phyloP scores from a whole-genome alignment of 371 early-diverging fungal species.

The Apophysomyces ossiformis region DNA sequence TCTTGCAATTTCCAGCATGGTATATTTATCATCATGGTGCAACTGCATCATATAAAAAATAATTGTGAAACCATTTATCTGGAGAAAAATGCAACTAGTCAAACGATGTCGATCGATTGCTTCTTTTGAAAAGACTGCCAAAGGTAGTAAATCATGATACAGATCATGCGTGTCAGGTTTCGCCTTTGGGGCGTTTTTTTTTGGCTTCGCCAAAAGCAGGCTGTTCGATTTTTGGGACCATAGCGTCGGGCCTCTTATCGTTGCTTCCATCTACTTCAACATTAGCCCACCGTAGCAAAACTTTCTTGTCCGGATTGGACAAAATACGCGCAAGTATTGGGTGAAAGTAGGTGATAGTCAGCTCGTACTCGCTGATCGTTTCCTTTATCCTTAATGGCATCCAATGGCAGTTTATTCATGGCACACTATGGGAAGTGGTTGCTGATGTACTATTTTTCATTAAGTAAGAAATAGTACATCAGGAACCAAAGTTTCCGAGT shows the following conservation, averaged over 20 bases:
- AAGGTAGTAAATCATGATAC: constrained; percentile 25
- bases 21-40: constrained; percentile 29
- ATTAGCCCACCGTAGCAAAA: constrained; percentile 26
- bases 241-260: constrained; percentile 30
- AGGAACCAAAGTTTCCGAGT: too few relatives aligned
- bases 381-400: constrained; percentile 23
- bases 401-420: constrained; percentile 24
- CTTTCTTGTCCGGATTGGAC: constrained; percentile 22
- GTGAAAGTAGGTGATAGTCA: constrained; percentile 23
- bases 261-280: constrained; percentile 27
- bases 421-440: too few relatives aligned
- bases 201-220: constrained; percentile 31
- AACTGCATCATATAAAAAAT: constrained; percentile 30
- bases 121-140: constrained; percentile 29
- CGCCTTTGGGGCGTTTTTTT: constrained; percentile 28
- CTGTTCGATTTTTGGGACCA: constrained; percentile 25
- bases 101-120: constrained; percentile 22
- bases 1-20: too few relatives aligned
- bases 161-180: constrained; percentile 29
- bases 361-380: constrained; percentile 26
- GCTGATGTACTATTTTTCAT: too few relatives aligned
- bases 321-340: constrained; percentile 22
- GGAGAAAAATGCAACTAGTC: constrained; percentile 25
- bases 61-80: constrained; percentile 30
- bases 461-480: too few relatives aligned